phyloP scores from a whole-genome alignment of 2,329 filamentous ascomycete genomes.

The Capronia coronata region DNA sequence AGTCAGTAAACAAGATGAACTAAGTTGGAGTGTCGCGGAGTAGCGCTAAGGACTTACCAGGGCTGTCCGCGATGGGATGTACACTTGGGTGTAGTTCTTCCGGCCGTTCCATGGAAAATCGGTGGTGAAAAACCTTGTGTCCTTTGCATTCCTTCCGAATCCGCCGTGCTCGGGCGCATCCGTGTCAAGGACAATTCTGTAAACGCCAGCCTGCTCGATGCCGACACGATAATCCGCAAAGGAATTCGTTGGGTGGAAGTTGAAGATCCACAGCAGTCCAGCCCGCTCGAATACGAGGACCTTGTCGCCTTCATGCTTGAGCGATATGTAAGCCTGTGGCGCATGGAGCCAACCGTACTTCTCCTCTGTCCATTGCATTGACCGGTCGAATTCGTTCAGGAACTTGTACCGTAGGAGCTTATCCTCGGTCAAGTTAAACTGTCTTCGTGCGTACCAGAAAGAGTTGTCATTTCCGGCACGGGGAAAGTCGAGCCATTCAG shows the following conservation, averaged over 20 bases:
- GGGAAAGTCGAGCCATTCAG: slow-evolving; percentile 98
- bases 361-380: slow-evolving; percentile 81
- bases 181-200: slow-evolving; percentile 75
- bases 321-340: slow-evolving; percentile 79
- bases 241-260: slow-evolving; percentile 80
- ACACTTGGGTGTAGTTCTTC: slow-evolving; percentile 87
- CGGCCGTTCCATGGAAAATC: slow-evolving; percentile 83
- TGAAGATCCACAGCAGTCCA: slow-evolving; percentile 88
- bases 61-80: slow-evolving; percentile 76
- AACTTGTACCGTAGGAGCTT: slow-evolving; percentile 76
- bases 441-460: slow-evolving; percentile 88
- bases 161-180: slow-evolving; percentile 75
- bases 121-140: slow-evolving; percentile 87
- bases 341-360: slow-evolving; percentile 88
- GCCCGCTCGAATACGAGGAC: slow-evolving; percentile 92
- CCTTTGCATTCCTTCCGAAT: slow-evolving; percentile 66
- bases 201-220: slow-evolving; percentile 75
- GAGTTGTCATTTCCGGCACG: slow-evolving; percentile 87
- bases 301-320: slow-evolving; percentile 93
- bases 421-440: slow-evolving; percentile 89
- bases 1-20: slow-evolving; percentile 19
- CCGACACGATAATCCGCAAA: slow-evolving; percentile 91
- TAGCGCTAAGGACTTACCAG: slow-evolving; percentile 52
- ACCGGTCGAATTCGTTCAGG: slow-evolving; percentile 86
- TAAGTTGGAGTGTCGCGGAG: neutral